Conservation (phyloP, 1,139 yeast species). For the Hyphopichia burtonii region DNA sequence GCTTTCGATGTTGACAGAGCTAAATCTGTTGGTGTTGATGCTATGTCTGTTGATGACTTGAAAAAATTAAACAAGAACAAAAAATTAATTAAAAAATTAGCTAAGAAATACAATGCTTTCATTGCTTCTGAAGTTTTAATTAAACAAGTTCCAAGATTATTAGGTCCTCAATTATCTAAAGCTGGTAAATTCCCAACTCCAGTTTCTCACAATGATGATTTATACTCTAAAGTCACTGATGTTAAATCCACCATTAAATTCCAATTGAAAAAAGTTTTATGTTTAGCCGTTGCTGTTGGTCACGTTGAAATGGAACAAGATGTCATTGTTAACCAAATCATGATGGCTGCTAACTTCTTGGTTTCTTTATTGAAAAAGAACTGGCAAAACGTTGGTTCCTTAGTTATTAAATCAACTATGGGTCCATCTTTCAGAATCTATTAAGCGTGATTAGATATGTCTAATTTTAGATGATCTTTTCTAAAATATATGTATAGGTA, state of each 20-base stretch:
- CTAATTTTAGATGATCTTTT: not conserved
- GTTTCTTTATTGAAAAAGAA: slow-evolving; percentile 99
- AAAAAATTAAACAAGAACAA: slow-evolving; percentile 99
- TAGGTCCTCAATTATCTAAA: slow-evolving; percentile 99
- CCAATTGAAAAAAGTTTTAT: slow-evolving; percentile 97
- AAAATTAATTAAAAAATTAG: slow-evolving; percentile 99
- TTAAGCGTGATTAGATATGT: slow-evolving; percentile 45
- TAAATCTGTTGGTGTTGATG: slow-evolving; percentile 98
- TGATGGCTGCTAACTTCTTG: slow-evolving; percentile 99
- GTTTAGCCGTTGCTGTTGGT: slow-evolving; percentile 95
- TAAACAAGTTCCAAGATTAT: slow-evolving; percentile 99
- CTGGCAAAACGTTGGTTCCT: slow-evolving; percentile 99
- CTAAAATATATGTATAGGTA: not conserved
- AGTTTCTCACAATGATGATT: slow-evolving; percentile 98
- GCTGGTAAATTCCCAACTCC: slow-evolving; percentile 99
- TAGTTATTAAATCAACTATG: slow-evolving; percentile 99
- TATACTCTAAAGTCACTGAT: slow-evolving; percentile 92
- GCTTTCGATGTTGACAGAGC: slow-evolving; percentile 99
- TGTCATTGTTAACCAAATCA: slow-evolving; percentile 93
- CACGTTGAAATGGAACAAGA: slow-evolving; percentile 99
- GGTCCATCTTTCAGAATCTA: slow-evolving; percentile 99
- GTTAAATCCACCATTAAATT: slow-evolving; percentile 99
- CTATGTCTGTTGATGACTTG: slow-evolving; percentile 99
- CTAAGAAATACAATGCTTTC: slow-evolving; percentile 99
- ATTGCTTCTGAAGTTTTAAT: slow-evolving; percentile 98